Conservation (phyloP, 192 early-diverging fungal species). For the Coemansia umbellata region DNA sequence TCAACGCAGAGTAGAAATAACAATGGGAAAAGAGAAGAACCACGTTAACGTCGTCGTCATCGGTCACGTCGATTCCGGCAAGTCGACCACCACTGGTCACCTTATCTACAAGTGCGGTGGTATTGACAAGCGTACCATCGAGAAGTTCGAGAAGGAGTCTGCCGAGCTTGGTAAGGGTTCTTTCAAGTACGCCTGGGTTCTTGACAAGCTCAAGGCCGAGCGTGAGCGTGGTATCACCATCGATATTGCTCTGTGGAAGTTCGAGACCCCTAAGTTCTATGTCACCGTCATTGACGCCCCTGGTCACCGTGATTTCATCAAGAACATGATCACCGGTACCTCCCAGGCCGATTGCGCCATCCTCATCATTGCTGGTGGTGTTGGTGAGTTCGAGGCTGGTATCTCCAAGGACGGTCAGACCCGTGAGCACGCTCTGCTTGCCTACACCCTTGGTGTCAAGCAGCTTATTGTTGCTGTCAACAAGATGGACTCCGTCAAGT, state of each 20-base stretch:
- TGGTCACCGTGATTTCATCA: slow-evolving; percentile 99
- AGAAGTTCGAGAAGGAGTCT: slow-evolving; percentile 99
- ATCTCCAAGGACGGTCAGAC: slow-evolving; percentile 99
- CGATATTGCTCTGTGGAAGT: slow-evolving; percentile 96
- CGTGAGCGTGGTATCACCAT: slow-evolving; percentile 99
- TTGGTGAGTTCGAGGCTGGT: slow-evolving; percentile 93
- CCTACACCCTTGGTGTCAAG: slow-evolving; percentile 96
- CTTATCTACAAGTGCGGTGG: slow-evolving; percentile 99
- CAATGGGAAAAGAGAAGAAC: slow-evolving; percentile 84
- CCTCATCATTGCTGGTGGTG: slow-evolving; percentile 90
- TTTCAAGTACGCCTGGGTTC: slow-evolving; percentile 99
- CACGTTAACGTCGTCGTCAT: slow-evolving; percentile 95
- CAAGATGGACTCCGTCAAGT: slow-evolving; percentile 99
- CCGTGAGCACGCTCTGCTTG: slow-evolving; percentile 98
- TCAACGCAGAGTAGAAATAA: slow-evolving; percentile 24
- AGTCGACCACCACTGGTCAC: slow-evolving; percentile 99
- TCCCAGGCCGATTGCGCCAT: slow-evolving; percentile 98
- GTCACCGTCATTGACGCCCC: slow-evolving; percentile 99
- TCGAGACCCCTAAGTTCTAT: slow-evolving; percentile 94
- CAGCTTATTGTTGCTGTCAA: slow-evolving; percentile 99
- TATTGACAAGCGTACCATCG: slow-evolving; percentile 99
- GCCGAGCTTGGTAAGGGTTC: slow-evolving; percentile 99
- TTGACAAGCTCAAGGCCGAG: slow-evolving; percentile 99
- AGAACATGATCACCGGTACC: slow-evolving; percentile 99
- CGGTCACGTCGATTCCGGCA: slow-evolving; percentile 99